phyloP scores from a whole-genome alignment of 495 filamentous ascomycete species.

The Hypoxylon cercidicola region DNA sequence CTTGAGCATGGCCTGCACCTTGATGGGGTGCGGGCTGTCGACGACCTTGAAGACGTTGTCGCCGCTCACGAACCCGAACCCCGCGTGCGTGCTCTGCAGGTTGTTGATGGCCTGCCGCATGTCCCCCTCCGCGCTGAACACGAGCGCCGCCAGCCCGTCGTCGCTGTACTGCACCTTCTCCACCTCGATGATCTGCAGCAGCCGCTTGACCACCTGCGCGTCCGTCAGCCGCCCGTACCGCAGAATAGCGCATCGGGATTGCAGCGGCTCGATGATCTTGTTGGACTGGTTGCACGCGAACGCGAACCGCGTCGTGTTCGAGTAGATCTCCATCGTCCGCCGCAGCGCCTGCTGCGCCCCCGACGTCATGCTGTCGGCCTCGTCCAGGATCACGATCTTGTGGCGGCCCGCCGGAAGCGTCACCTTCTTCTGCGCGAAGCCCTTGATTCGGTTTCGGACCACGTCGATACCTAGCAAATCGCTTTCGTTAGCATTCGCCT shows the following conservation, averaged over 20 bases:
- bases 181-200: constrained; percentile 90
- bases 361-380: constrained; percentile 97
- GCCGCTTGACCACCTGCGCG: constrained; percentile 85
- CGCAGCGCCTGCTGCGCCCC: constrained; percentile 96
- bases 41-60: constrained; percentile 99
- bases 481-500: constrained; percentile 11
- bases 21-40: constrained; percentile 95
- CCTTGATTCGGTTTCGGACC: constrained; percentile 97
- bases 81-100: constrained; percentile 92
- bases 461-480: constrained; percentile 82
- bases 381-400: constrained; percentile 97
- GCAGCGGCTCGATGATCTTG: constrained; percentile 98
- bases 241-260: constrained; percentile 95
- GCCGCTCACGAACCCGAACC: constrained; percentile 95
- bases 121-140: constrained; percentile 97
- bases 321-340: constrained; percentile 99
- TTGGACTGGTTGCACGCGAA: constrained; percentile 99
- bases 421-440: constrained; percentile 99
- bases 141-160: constrained; percentile 92
- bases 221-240: constrained; percentile 94
- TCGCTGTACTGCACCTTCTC: constrained; percentile 89
- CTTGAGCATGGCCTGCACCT: constrained; percentile 98
- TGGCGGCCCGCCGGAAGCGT: constrained; percentile 90
- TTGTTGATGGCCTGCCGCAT: constrained; percentile 99
- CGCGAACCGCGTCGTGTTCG: constrained; percentile 93